Conservation (phyloP, 1,284 basidiomycete genomes). For the Spongiforma sp. region DNA sequence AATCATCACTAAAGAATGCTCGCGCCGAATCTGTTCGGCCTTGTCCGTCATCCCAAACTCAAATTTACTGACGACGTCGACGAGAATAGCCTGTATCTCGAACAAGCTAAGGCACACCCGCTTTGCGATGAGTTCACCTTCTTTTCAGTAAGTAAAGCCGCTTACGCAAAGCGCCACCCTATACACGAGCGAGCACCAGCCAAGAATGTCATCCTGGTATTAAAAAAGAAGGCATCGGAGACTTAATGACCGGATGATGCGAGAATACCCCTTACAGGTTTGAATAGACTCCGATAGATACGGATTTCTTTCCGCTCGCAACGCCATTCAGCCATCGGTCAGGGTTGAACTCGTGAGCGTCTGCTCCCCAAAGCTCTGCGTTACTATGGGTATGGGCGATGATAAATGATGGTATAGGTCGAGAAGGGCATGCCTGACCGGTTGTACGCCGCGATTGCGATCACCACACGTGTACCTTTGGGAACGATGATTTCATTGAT, state of each 20-base stretch:
- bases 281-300: neutral
- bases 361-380: constrained; percentile 17
- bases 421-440: neutral
- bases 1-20: constrained; percentile 48
- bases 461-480: neutral
- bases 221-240: neutral
- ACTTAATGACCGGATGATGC: neutral
- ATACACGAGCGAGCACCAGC: constrained; percentile 48
- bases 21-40: constrained; percentile 44
- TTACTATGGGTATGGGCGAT: constrained; percentile 34
- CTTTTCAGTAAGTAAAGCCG: neutral
- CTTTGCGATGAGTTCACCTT: neutral
- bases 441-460: neutral
- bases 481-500: neutral
- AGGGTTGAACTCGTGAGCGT: constrained; percentile 2
- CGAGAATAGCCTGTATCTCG: constrained; percentile 56
- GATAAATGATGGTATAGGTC: constrained; percentile 1
- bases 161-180: constrained; percentile 54
- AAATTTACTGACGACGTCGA: constrained; percentile 53
- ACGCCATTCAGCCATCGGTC: neutral
- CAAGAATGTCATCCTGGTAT: constrained; percentile 47
- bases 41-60: constrained; percentile 49
- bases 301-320: neutral
- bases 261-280: constrained; percentile 48
- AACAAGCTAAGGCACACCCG: constrained; percentile 38